A percentile compares a stretch with the other conserved stretches of the same genome.
These are phyloP conservation scores for Emergomyces orientalis DNA, from an alignment of 2,329 filamentous ascomycete genomes.

Conservation along the genomic window DNA sequence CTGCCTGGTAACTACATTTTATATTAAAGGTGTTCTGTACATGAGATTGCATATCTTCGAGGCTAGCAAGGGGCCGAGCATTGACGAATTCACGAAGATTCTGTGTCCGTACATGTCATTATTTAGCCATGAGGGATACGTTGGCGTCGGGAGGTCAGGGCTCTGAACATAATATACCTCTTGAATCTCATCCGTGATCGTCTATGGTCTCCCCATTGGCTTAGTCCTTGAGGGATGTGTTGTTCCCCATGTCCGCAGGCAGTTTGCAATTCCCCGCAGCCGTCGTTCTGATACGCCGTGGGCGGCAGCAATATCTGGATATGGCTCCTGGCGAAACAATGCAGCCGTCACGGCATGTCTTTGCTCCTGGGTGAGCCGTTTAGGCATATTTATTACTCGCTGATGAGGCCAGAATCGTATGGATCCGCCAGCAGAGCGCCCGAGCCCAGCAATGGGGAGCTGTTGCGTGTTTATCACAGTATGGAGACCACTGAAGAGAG, in stretches of 20 bases:
- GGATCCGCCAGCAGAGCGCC: neutral
- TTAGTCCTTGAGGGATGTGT: slow-evolving; percentile 8
- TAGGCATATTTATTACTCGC: neutral
- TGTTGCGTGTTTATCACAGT: neutral
- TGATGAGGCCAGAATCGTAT: neutral
- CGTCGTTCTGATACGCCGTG: slow-evolving; percentile 38
- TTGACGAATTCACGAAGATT: slow-evolving; percentile 10
- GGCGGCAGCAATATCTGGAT: slow-evolving; percentile 8
- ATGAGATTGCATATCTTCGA: slow-evolving; percentile 10
- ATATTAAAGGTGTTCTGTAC: slow-evolving; percentile 6
- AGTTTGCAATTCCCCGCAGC: slow-evolving; percentile 16
- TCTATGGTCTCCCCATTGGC: slow-evolving; percentile 8
- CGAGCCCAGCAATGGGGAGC: neutral
- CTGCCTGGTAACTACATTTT: slow-evolving; percentile 3
- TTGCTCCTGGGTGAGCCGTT: slow-evolving; percentile 7
- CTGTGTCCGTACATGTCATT: neutral
- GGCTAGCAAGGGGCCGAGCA: slow-evolving; percentile 4
- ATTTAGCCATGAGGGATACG: neutral
- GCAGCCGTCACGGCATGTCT: slow-evolving; percentile 9
- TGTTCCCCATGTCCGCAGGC: slow-evolving; percentile 11
- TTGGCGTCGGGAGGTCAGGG: neutral
- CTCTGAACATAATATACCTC: slow-evolving; percentile 5
- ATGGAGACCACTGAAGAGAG: too few relatives aligned
- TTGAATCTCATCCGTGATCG: slow-evolving; percentile 5
- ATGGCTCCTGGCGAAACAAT: slow-evolving; percentile 11